phyloP scores from a whole-genome alignment of 2,329 filamentous ascomycete species.

The Fusarium haematococcum region DNA sequence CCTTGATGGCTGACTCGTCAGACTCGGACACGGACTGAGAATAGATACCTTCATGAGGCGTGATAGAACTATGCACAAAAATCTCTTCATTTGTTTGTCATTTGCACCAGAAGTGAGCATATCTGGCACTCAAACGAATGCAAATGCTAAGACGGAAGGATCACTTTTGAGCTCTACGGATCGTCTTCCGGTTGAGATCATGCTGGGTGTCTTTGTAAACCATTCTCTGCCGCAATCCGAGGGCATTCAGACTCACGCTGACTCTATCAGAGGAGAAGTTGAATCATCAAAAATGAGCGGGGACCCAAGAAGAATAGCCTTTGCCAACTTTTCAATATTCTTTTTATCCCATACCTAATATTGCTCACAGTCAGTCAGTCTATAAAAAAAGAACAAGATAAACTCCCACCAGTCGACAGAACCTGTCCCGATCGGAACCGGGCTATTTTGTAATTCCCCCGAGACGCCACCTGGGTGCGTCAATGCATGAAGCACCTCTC shows the following conservation, averaged over 20 bases:
- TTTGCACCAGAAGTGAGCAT: not conserved
- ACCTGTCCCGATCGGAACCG: not conserved
- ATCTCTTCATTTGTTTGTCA: not conserved
- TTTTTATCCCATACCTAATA: not conserved
- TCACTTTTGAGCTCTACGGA: not conserved
- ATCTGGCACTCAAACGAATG: not conserved
- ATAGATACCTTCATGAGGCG: not conserved
- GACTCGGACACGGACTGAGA: not conserved
- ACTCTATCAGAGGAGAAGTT: not conserved
- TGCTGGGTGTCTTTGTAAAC: not conserved
- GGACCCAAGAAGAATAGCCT: not conserved
- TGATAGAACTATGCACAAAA: not conserved
- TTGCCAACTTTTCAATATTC: not conserved
- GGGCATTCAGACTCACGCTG: not conserved
- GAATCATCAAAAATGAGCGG: not conserved
- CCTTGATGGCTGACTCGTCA: not conserved
- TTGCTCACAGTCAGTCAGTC: not conserved
- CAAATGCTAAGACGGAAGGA: accelerated
- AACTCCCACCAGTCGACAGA: not conserved
- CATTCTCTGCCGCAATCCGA: not conserved
- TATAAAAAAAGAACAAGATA: not conserved
- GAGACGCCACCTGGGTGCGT: not conserved
- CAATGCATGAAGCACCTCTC: not conserved
- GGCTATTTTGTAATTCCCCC: not conserved
- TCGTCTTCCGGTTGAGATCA: not conserved